Conservation (phyloP, 2,329 filamentous ascomycete species). For the Rhynchosporium agropyri region DNA sequence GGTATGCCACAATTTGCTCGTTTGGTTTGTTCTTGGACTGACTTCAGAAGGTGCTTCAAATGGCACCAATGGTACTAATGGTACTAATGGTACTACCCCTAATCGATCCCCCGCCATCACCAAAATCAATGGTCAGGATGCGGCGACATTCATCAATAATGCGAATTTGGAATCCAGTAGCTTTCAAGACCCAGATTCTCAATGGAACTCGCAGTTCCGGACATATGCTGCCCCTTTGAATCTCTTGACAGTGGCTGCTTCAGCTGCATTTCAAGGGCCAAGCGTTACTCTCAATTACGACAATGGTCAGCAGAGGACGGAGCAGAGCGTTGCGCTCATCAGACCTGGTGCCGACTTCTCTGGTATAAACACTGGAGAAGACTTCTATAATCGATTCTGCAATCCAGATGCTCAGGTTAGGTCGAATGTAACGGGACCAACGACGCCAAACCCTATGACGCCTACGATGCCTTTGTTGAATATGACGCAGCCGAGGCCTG, state of each 20-base stretch:
- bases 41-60: background rate
- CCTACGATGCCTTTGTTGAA: too few relatives aligned
- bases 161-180: slow-evolving; percentile 43
- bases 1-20: background rate
- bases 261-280: slow-evolving; percentile 3
- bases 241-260: background rate
- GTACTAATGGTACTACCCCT: slow-evolving; percentile 11
- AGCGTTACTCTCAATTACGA: slow-evolving; percentile 17
- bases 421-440: background rate
- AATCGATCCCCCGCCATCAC: slow-evolving; percentile 49
- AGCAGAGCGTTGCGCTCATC: slow-evolving; percentile 6
- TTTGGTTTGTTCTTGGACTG: background rate
- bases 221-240: slow-evolving; percentile 27
- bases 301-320: slow-evolving; percentile 17
- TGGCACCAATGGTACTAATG: slow-evolving; percentile 8
- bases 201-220: slow-evolving; percentile 45
- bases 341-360: slow-evolving; percentile 6
- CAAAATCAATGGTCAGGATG: slow-evolving; percentile 57
- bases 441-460: background rate
- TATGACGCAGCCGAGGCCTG: background rate
- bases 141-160: slow-evolving; percentile 50
- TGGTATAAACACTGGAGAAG: slow-evolving; percentile 13
- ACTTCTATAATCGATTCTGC: slow-evolving; percentile 12
- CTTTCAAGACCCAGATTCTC: slow-evolving; percentile 45
- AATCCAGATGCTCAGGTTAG: slow-evolving; percentile 2